These are phyloP conservation scores for Trichoderma polysporum DNA, from an alignment of 2,329 filamentous ascomycete species.

Conservation along the genomic window DNA sequence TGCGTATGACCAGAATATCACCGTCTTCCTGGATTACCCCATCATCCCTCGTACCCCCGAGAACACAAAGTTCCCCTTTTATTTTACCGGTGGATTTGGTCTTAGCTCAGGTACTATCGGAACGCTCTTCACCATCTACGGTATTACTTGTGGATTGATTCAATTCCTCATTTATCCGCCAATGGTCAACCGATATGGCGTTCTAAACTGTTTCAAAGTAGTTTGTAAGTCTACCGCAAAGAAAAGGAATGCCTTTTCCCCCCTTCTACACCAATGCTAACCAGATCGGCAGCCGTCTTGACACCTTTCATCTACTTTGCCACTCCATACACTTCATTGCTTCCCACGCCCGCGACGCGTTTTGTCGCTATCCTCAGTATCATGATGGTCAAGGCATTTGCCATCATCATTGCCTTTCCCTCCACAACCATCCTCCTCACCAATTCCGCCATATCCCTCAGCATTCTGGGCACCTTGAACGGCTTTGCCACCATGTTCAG, in stretches of 20 bases:
- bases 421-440: slow-evolving; percentile 88
- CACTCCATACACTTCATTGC: slow-evolving; percentile 77
- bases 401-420: slow-evolving; percentile 82
- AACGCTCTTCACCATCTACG: slow-evolving; percentile 80
- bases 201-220: slow-evolving; percentile 70
- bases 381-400: slow-evolving; percentile 72
- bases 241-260: background rate
- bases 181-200: slow-evolving; percentile 69
- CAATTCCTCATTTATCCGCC: slow-evolving; percentile 86
- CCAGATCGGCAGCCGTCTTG: slow-evolving; percentile 48
- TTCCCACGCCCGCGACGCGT: slow-evolving; percentile 48
- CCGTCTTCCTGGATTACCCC: slow-evolving; percentile 83
- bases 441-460: slow-evolving; percentile 74
- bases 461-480: slow-evolving; percentile 82
- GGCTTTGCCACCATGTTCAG: slow-evolving; percentile 83
- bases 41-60: slow-evolving; percentile 55
- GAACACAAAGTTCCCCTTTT: slow-evolving; percentile 68
- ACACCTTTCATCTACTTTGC: slow-evolving; percentile 76
- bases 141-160: slow-evolving; percentile 72
- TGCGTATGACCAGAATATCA: slow-evolving; percentile 82
- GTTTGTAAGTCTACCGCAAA: slow-evolving; percentile 44
- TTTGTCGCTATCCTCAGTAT: slow-evolving; percentile 63
- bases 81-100: slow-evolving; percentile 81
- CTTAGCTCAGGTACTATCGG: slow-evolving; percentile 73
- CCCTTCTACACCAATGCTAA: background rate